Base-by-base conservation (phyloP, 2,329 filamentous ascomycete species). In the Diatrype stigma region DNA sequence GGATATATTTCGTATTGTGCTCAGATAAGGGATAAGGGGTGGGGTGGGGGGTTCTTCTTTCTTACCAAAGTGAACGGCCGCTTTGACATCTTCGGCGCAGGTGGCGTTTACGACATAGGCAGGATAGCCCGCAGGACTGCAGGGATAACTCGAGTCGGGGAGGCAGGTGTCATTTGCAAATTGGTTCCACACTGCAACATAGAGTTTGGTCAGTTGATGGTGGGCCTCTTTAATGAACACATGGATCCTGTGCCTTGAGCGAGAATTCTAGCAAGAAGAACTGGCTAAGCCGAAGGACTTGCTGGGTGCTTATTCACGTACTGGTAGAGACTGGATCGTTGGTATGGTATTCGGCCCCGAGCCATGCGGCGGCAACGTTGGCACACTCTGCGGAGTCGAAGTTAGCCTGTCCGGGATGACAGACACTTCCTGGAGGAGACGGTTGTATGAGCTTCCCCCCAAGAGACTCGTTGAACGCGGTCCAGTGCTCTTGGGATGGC, bases 121-220 rank as follows among this genome's bases (percentile, higher is more conserved):
- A 17, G 72, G 70, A 60, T 73, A 70, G 50, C 70, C 70, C n/a
- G 52, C 60, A 46, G 61, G 49, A 51, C 62, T 70, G 51, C 73
- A 80, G 0, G 72, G 65, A 40, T 59, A 48, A 6, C 56, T 53
- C 1, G 65, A 55, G 49, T 71, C 56, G 2, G 77, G 77, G 38
- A 80, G 66, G 60, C 78, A 81, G 12, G 75, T 73, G 62, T 75
- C 75, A 57, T 81, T 78, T 52, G 70, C 70, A 60, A 67, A 79
- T 46, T 76, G 73, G 49, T 77, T 63, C 60, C 60, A 65, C 53
- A 68, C 26, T 30, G 26, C 26, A 30, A 30, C 26, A 10, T 10
- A 30, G 26, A 30, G 26, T n/a, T n/a, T n/a, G n/a, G n/a, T 30
- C 26, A 30, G 26, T 30, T 5, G 10, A 30, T 30, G 26, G n/a